A percentile compares a stretch with the other conserved stretches of the same genome.
These are phyloP conservation scores for Nemania bipapillata DNA, from an alignment of 2,329 filamentous ascomycete species.

Conservation along the genomic window DNA sequence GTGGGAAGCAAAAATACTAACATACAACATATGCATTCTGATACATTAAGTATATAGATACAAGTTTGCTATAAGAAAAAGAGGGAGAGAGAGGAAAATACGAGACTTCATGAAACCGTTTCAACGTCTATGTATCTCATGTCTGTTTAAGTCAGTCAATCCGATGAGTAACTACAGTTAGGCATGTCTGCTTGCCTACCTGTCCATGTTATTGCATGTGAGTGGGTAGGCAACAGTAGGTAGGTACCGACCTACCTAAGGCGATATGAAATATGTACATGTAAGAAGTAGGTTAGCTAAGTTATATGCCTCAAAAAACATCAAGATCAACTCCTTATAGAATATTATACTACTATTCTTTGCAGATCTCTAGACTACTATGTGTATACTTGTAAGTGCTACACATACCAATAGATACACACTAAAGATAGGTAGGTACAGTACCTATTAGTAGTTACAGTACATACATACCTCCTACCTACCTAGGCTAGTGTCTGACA, in stretches of 20 bases:
- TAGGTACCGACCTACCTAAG: no score
- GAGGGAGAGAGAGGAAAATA: not conserved
- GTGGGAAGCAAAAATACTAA: not conserved
- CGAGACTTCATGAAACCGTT: not conserved
- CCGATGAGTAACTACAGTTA: constrained; percentile 16
- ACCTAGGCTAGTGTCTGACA: not conserved
- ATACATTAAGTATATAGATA: no score
- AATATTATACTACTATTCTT: constrained; percentile 3
- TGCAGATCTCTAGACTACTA: no score
- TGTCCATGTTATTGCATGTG: not conserved
- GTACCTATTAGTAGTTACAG: not conserved
- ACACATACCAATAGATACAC: no score
- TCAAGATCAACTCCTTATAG: not conserved
- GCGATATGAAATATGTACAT: not conserved
- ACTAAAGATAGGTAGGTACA: no score
- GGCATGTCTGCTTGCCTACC: no score
- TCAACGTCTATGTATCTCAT: constrained; percentile 7
- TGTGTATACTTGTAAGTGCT: no score
- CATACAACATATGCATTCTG: no score
- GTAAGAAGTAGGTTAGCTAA: not conserved
- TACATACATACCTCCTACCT: not conserved
- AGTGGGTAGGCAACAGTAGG: constrained; percentile 7
- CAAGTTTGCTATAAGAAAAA: no score
- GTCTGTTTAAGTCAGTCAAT: not conserved
- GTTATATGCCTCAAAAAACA: constrained; percentile 8